Percentiles rank a stretch among this genome's conserved stretches.
Conservation (phyloP, 257 asterid genomes). For the Solanum ahanhuiri region DNA sequence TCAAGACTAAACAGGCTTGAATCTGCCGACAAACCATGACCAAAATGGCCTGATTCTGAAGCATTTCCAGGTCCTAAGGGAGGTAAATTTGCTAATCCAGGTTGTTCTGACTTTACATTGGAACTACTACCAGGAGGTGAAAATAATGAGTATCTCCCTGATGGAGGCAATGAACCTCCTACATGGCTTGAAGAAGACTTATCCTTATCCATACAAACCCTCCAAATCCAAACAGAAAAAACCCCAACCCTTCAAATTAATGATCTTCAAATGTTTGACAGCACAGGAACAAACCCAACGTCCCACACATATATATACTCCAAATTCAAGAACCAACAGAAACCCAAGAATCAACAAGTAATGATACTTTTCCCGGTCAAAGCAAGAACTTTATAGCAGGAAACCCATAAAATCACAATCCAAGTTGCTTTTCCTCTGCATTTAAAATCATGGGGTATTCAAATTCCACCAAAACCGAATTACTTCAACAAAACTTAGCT, state of each 20-base stretch:
- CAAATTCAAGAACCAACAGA: not conserved
- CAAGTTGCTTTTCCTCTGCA: not conserved
- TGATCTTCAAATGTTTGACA: not conserved
- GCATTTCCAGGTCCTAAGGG: conserved; percentile 50
- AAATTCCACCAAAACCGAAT: not conserved
- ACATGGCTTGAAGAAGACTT: conserved; percentile 29
- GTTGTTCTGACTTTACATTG: conserved; percentile 33
- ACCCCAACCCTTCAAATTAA: not conserved
- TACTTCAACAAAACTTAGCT: not conserved
- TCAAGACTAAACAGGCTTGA: conserved; percentile 67
- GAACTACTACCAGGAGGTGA: conserved; percentile 43
- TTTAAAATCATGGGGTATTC: not conserved
- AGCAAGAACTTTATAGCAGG: not conserved
- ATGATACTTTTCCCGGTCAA: not conserved
- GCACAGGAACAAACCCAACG: not conserved
- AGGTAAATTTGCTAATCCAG: conserved; percentile 48
- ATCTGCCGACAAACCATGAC: conserved; percentile 55
- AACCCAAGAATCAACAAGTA: not conserved
- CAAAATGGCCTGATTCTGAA: conserved; percentile 50
- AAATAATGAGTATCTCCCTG: conserved; percentile 63
- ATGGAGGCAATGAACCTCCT: conserved; percentile 59
- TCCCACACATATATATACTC: not conserved
- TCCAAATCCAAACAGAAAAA: not conserved
- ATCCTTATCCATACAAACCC: conserved; percentile 61
- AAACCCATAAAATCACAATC: not conserved